Percentiles rank a stretch among this genome's conserved stretches.
phyloP scores from a whole-genome alignment of 2,329 filamentous ascomycete genomes.

The Cladobotryum protrusum region DNA sequence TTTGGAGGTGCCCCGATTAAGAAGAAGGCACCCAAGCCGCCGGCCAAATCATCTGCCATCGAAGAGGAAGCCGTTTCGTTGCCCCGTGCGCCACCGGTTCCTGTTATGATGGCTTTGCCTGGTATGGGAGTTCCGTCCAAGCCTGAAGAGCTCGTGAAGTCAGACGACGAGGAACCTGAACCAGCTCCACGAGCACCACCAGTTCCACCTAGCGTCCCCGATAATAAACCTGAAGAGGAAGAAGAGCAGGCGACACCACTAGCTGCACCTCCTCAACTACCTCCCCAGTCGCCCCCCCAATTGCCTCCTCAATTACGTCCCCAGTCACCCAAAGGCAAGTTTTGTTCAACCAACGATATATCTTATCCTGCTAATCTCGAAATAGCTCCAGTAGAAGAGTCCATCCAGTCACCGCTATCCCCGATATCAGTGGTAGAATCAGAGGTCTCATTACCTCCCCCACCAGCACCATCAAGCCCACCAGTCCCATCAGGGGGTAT shows the following conservation, averaged over 20 bases:
- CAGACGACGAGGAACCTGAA: conserved; percentile 27
- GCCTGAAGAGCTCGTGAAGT: conserved; percentile 35
- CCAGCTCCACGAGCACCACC: conserved; percentile 20
- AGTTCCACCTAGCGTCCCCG: conserved; percentile 19
- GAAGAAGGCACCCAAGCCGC: conserved; percentile 45
- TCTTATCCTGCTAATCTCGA: conserved; percentile 19
- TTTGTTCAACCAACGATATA: conserved; percentile 3
- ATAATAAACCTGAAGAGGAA: conserved; percentile 27
- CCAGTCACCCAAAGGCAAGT: conserved; percentile 15
- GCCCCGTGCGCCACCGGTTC: conserved; percentile 45
- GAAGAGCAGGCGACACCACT: conserved; percentile 31
- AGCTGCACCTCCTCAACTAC: conserved; percentile 19
- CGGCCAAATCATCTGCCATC: conserved; percentile 36
- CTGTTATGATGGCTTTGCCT: conserved; percentile 60
- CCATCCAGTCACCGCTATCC: conserved; percentile 23
- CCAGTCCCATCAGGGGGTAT: conserved; percentile 56
- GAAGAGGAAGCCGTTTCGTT: conserved; percentile 40
- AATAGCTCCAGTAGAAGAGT: conserved; percentile 28
- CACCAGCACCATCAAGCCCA: conserved; percentile 36
- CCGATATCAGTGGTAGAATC: conserved; percentile 47
- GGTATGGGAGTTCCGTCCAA: conserved; percentile 60
- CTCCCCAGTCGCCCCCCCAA: neutral
- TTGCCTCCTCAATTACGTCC: neutral
- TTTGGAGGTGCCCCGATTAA: conserved; percentile 43
- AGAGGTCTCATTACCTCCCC: conserved; percentile 50